Base-by-base conservation (phyloP, 2,329 filamentous ascomycete genomes). In the Mycosphaerelloides madeirae region DNA sequence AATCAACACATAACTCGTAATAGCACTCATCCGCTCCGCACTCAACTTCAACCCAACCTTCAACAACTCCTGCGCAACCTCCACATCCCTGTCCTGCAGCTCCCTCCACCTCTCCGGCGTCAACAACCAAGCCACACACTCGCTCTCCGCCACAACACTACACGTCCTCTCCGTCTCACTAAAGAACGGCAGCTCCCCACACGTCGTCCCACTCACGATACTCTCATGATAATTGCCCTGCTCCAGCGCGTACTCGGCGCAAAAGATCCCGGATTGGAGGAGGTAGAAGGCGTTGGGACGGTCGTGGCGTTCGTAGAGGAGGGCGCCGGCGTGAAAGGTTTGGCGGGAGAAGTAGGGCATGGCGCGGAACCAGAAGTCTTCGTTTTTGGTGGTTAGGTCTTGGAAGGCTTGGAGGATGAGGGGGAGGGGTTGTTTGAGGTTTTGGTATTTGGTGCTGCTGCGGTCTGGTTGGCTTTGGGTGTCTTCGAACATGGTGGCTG, bases 381-480 rank as follows among this genome's bases (percentile, higher is more conserved):
- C 89, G 60, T 91, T 93, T 65, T 86, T 82, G 41, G 81, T 74
- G 40, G 87, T 94, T 11, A 96, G 73, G 34, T 88, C 86, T 61
- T 93, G 85, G 69, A 98, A 97, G n/a, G 93, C 87, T 64, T 96
- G 91, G 18, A 98, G 77, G 66, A 98, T 87, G 36, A 98, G 80
- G 1, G 87, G 85, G 6, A 97, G 78, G 0, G 93, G 93, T 62
- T 96, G 89, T 54, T 86, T 87, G 65, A 96, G 94, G 55, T 82
- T 81, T 58, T 85, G 82, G 85, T 90, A 97, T 60, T 82, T 85
- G 1, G 78, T 75, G 15, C 78, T n/a, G n/a, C n/a, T n/a, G n/a
- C n/a, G n/a, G n/a, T n/a, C n/a, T n/a, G n/a, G 71, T 4, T 76
- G 71, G 38, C 76, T 69, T 8, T 77, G 45, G 19, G 15, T n/a